Evolutionary conservation across 108 stramenopile species (phyloP), one percentile per base, ranked within the genome.

Genomic region (Cyclostephanos invisitatus): DNA sequence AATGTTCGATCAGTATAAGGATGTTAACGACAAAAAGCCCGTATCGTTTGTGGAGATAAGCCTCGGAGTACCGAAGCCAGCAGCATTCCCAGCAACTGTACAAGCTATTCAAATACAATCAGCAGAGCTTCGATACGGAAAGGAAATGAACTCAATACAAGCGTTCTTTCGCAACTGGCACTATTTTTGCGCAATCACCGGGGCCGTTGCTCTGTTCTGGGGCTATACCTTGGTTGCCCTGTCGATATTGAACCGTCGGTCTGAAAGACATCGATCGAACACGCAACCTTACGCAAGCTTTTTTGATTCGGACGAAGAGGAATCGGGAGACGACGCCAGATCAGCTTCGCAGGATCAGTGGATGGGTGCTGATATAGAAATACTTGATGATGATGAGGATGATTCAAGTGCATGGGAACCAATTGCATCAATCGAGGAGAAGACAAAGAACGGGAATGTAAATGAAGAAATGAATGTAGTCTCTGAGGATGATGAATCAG

Each of bases 1-100:
- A 0, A 79, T 82, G 9, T 92, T 88, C 77, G 89, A 90, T 48
- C 85, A 89, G 64, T 89, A 87, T 70, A 74, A 82, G 15, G 93
- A 95, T 68, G 18, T 28, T 18, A 66, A 51, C 44, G 62, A 57
- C 24, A 62, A 71, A 42, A 62, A 64, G 53, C 24, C 73, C 24
- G 29, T 79, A 46, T 75, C 77, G 38, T 62, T 70, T 15, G 54
- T 70, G 67, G 86, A 85, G 75, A 53, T 83, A n/a, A 68, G 61
- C 20, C 35, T 80, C 63, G 56, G 49, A 22, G 28, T 72, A 40
- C 78, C 72, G 27, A 61, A 83, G 49, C 74, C 68, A 50, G 70
- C 87, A 32, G 81, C 87, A 62, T 82, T 87, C 67, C 73, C 72
- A 3, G 49, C 58, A 38, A 70, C 67, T 62, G 32, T 60, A 35